Evolutionary conservation across 2,329 filamentous ascomycete species (phyloP), one percentile per base, ranked within the genome.

Genomic region (Sarocladium strictum): DNA sequence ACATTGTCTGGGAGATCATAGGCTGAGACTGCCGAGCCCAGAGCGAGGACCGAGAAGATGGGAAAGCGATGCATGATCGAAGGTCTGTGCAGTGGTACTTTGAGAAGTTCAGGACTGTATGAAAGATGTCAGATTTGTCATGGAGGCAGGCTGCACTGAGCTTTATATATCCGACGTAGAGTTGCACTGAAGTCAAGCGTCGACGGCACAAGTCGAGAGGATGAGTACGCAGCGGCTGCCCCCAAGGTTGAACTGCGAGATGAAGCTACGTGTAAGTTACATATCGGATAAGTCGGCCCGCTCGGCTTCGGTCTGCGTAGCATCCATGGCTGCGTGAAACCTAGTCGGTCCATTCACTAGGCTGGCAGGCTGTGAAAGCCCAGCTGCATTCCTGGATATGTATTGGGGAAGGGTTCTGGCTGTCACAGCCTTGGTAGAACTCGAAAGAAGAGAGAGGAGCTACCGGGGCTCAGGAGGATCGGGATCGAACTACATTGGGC

Each of bases 261-360:
- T 41, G 17, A 41, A 19, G 17, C 17, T 41, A 19, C 24, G 54
- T 53, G 45, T 57, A 58, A n/a, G 58, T 57, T 35, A 58, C 26
- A 54, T 58, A 41, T 59, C 32, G 32, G 32, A 33, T 33, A 33
- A 33, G 32, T 33, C 32, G 32, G 32, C 32, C 15, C 32, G 15
- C 32, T 33, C 15, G 15, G 9, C 15, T 15, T 33, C 32, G 57
- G 58, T 57, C 54, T n/a, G n/a, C n/a, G n/a, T n/a, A n/a, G n/a
- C n/a, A n/a, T n/a, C n/a, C n/a, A n/a, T n/a, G n/a, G n/a, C n/a
- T n/a, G n/a, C n/a, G n/a, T n/a, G n/a, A n/a, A n/a, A n/a, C n/a
- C n/a, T n/a, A n/a, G n/a, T n/a, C n/a, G n/a, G n/a, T n/a, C n/a
- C n/a, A n/a, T n/a, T n/a, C n/a, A n/a, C n/a, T n/a, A n/a, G n/a